Conservation (phyloP, 371 early-diverging fungal genomes). For the Syncephalis fuscata region DNA sequence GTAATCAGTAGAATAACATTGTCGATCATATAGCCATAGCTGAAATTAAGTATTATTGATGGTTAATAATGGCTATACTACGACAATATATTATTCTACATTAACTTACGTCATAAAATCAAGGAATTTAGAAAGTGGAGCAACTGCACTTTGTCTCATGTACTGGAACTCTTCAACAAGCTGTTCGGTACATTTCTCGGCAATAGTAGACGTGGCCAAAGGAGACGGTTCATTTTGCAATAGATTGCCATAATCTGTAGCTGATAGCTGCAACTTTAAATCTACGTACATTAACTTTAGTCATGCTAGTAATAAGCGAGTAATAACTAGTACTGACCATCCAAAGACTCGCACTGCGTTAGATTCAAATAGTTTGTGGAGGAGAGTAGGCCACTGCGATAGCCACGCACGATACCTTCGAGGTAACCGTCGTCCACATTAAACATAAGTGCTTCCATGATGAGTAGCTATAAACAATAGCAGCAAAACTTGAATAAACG, state of each 20-base stretch:
- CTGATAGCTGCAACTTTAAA: conserved; percentile 77
- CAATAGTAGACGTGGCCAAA: conserved; percentile 80
- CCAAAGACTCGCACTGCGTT: conserved; percentile 95
- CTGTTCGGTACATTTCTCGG: conserved; percentile 73
- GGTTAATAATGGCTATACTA: neutral
- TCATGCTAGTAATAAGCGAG: neutral
- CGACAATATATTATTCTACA: neutral
- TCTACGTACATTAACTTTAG: conserved; percentile 20
- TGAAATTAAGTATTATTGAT: conserved; percentile 16
- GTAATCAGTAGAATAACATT: conserved; percentile 95
- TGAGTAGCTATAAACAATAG: no score
- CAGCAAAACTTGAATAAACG: no score
- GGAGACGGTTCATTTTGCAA: conserved; percentile 94
- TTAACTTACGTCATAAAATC: conserved; percentile 87
- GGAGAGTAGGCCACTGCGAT: conserved; percentile 72
- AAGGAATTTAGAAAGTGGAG: conserved; percentile 73
- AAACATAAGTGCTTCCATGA: conserved; percentile 21
- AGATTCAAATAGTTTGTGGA: conserved; percentile 77
- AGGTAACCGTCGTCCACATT: conserved; percentile 86
- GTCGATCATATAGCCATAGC: conserved; percentile 98
- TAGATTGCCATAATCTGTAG: conserved; percentile 91
- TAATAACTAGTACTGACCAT: conserved; percentile 35
- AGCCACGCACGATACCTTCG: conserved; percentile 92
- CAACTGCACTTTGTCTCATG: conserved; percentile 67
- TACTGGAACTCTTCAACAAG: conserved; percentile 88